Conservation (phyloP, 2,329 filamentous ascomycete genomes). For the Pestalotiopsis fici region DNA sequence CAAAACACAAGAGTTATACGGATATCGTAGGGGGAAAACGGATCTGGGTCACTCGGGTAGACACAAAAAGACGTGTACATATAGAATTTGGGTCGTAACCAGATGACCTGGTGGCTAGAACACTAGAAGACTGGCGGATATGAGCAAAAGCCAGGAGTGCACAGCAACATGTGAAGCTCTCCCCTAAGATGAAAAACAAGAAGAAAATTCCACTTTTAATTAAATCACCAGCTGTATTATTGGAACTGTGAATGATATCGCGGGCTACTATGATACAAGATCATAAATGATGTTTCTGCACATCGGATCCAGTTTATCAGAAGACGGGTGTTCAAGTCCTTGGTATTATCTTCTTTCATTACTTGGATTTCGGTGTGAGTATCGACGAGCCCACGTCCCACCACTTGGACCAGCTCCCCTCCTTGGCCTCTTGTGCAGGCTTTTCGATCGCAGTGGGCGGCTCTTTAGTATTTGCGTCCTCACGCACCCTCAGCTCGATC, state of each 20-base stretch:
- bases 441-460: background rate
- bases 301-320: background rate
- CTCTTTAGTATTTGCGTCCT: background rate
- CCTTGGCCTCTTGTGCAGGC: background rate
- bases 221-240: no score
- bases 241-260: no score
- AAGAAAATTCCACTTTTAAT: constrained; percentile 8
- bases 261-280: background rate
- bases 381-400: constrained; percentile 4
- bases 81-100: constrained; percentile 11
- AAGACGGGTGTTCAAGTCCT: background rate
- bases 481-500: constrained; percentile 53
- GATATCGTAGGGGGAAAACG: background rate
- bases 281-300: background rate
- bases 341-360: background rate
- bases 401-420: background rate
- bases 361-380: constrained; percentile 4
- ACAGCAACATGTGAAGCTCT: background rate
- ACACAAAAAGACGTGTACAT: constrained; percentile 15
- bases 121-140: background rate
- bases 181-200: constrained; percentile 2
- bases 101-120: background rate
- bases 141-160: background rate
- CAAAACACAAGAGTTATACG: constrained; percentile 10
- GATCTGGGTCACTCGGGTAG: background rate